Base-by-base conservation (phyloP, 2,329 filamentous ascomycete genomes). In the Leptosphaerulina australis region DNA sequence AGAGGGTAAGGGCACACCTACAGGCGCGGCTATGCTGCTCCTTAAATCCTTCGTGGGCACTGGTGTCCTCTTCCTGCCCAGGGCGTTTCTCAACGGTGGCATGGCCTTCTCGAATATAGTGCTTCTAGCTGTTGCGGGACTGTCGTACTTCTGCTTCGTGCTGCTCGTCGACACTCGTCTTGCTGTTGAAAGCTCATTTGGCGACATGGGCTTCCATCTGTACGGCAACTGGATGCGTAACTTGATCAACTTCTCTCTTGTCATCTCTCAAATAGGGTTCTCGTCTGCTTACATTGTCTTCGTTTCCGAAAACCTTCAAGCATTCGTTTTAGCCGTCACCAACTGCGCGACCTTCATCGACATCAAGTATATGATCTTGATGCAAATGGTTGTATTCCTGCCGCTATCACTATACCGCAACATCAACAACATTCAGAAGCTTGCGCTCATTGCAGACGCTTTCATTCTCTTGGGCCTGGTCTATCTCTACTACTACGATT, bases 31-130 rank as follows among this genome's bases (percentile, higher is more conserved):
- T 9, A 74, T 97, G 61, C 81, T 99, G 44, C 80, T 99, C 31
- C 84, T 99, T 59, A 99, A 99, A 78, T 97, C 93, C 0, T 99
- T 99, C 69, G 94, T 99, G 37, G 94, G 95, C 15, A 99, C 94
- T 0, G 93, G 93, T 47, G 93, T 97, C 7, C 79, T 97, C 12
- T 97, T 97, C 77, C 78, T 97, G 25, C 93, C 93, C 0, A 86
- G 91, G 37, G 93, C 94, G 4, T 99, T 94, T 69, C 82, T 97
- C 58, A 99, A 96, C 66, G 94, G 94, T 44, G 94, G 94, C 50
- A 97, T 99, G 92, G 77, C 96, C 12, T 99, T 99, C 74, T 96
- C 91, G 65, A 96, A 95, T 68, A 59, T 95, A 41, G 88, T 99
- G 12, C 83, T 99, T n/a, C 79, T 99, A 17, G 83, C 81, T 29